Conservation (phyloP, 2,329 filamentous ascomycete genomes). For the Alternaria arbusti region DNA sequence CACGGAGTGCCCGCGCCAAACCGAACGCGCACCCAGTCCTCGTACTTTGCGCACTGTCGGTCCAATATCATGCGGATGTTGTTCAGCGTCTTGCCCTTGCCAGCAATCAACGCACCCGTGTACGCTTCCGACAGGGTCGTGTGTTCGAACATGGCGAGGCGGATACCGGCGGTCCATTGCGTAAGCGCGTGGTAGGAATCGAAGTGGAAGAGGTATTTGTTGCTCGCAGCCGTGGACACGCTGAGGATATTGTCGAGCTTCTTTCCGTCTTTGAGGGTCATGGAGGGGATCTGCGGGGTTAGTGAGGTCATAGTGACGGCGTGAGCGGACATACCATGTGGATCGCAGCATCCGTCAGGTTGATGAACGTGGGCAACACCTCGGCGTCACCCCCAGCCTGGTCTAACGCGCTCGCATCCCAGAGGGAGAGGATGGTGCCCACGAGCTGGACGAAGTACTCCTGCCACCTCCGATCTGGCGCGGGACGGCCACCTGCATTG, state of each 20-base stretch:
- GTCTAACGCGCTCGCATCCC: slow-evolving; percentile 93
- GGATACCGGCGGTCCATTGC: slow-evolving; percentile 95
- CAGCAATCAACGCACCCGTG: slow-evolving; percentile 92
- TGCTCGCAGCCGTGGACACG: slow-evolving; percentile 92
- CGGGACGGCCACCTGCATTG: slow-evolving; percentile 78
- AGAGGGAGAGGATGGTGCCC: slow-evolving; percentile 90
- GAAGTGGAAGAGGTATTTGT: slow-evolving; percentile 94
- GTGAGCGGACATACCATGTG: slow-evolving; percentile 77
- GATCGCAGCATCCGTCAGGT: slow-evolving; percentile 94
- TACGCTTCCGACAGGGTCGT: slow-evolving; percentile 94
- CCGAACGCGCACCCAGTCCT: slow-evolving; percentile 93
- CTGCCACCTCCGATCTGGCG: slow-evolving; percentile 85
- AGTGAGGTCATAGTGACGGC: slow-evolving; percentile 5
- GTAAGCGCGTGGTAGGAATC: slow-evolving; percentile 91
- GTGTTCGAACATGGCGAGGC: slow-evolving; percentile 93
- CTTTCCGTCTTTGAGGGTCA: slow-evolving; percentile 85
- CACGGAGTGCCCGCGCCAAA: slow-evolving; percentile 96
- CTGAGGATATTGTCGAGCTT: slow-evolving; percentile 93
- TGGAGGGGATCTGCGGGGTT: slow-evolving; percentile 63
- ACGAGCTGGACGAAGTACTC: slow-evolving; percentile 98
- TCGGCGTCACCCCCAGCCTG: slow-evolving; percentile 83
- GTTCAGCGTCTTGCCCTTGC: slow-evolving; percentile 87
- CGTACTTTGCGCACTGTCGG: slow-evolving; percentile 74
- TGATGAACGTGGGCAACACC: slow-evolving; percentile 91
- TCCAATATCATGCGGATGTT: slow-evolving; percentile 91